Percentiles rank a stretch among this genome's conserved stretches.
These are phyloP conservation scores for Vanilla planifolia DNA, from an alignment of 106 monocot genomes.

Conservation along the genomic window DNA sequence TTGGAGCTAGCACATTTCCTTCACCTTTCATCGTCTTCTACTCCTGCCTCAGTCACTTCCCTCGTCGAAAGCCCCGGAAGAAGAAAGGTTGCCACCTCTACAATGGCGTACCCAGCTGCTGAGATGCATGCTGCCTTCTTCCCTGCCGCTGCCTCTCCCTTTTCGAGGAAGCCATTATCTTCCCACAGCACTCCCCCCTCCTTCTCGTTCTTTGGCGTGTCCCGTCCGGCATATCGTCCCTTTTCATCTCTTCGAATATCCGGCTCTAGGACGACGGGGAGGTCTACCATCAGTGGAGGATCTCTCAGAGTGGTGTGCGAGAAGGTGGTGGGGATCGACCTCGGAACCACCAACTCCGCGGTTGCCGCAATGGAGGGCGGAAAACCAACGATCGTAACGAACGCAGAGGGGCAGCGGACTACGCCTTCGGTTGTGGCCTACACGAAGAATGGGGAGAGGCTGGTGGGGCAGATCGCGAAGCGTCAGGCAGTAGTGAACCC, in stretches of 20 bases:
- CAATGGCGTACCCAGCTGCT: neutral
- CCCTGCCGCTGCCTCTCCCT: neutral
- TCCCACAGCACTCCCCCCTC: neutral
- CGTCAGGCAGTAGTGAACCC: constrained; percentile 77
- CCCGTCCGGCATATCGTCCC: neutral
- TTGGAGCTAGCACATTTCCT: too few species aligned
- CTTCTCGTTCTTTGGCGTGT: neutral
- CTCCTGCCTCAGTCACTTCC: too few species aligned
- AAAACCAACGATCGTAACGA: constrained; percentile 72
- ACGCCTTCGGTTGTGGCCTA: constrained; percentile 78
- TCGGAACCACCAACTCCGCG: constrained; percentile 75
- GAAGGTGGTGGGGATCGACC: constrained; percentile 78
- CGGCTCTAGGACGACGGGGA: neutral
- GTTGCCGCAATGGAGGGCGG: constrained; percentile 86
- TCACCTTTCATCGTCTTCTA: too few species aligned
- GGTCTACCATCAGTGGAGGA: neutral
- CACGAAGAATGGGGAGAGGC: constrained; percentile 59
- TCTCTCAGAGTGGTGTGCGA: constrained; percentile 42
- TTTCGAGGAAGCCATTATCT: neutral
- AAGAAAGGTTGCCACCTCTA: neutral
- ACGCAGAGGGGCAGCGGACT: constrained; percentile 74
- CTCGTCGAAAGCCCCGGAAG: too few species aligned
- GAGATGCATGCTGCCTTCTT: neutral
- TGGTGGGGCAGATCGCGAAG: constrained; percentile 80
- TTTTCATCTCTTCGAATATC: neutral